Evolutionary conservation across 257 asterid genomes (phyloP).

Genomic region (Datura wrightii): DNA sequence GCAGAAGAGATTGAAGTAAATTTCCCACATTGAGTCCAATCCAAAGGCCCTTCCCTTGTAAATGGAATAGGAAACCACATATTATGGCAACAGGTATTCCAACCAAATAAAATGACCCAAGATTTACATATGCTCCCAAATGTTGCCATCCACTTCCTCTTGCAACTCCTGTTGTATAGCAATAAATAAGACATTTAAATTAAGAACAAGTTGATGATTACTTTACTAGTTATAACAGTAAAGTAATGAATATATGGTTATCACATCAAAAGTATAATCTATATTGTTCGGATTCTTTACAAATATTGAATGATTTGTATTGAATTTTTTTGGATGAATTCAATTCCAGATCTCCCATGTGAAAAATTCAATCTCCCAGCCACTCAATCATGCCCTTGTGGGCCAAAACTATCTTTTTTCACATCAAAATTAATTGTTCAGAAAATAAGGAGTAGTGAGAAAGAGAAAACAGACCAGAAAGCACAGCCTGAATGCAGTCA

Average conservation of each 20-base stretch:
- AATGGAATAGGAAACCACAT: slow-evolving; percentile 48
- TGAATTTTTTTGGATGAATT: no score
- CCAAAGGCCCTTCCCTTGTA: slow-evolving; percentile 60
- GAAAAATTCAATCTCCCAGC: no score
- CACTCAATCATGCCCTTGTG: no score
- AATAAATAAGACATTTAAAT: not conserved
- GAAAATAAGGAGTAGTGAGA: no score
- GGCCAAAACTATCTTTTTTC: no score
- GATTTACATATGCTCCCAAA: slow-evolving; percentile 58
- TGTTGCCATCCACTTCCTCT: slow-evolving; percentile 72
- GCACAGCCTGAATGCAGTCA: slow-evolving; percentile 36
- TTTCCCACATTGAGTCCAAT: slow-evolving; percentile 56
- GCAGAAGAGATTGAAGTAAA: slow-evolving; percentile 44
- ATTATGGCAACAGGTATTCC: slow-evolving; percentile 53
- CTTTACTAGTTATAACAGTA: not conserved
- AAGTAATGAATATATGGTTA: no score
- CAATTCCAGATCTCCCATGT: no score
- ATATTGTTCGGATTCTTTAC: no score
- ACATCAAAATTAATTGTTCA: no score
- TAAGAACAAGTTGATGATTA: not conserved
- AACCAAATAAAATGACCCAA: slow-evolving; percentile 56
- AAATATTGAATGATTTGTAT: no score
- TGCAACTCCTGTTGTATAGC: slow-evolving; percentile 48
- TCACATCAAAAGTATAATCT: no score
- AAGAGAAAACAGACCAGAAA: slow-evolving; percentile 27